Base-by-base conservation (phyloP, 495 filamentous ascomycete genomes). In the Rhizodiscina lignyota region DNA sequence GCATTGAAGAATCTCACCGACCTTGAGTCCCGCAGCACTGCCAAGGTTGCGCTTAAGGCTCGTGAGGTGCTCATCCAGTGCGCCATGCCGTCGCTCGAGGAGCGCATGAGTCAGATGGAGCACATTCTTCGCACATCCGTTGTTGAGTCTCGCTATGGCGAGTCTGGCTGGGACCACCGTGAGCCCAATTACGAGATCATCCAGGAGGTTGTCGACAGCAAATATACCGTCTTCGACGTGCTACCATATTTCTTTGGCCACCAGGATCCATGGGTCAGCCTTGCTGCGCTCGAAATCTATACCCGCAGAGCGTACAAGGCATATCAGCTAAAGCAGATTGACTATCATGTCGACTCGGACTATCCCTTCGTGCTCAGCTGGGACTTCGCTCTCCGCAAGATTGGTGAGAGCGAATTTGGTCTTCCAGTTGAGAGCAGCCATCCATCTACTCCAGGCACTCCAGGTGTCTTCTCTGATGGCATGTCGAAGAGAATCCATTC, bases 191-290 rank as follows among this genome's bases (percentile, higher is more conserved):
- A 85, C 33, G 73, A 83, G 28, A 64, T 86, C 47, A 72, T 97
- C 55, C 89, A 92, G 62, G 89, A 97, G 54, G 89, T 97, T 30
- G 82, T 97, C 31, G 89, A 97, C 59, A 96, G 89, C 22, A 89
- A 89, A 62, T 94, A 84, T 60, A 96, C 86, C 30, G 86, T 97
- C 39, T 94, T 94, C 49, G 89, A 97, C 55, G 89, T 97, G 4
- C 58, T 97, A 37, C 79, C 87, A 5, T 72, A 76, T 27, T 97
- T 97, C 71, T 97, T 97, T 48, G 79, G 74, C 28, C 83, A 97
- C 53, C 67, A 78, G 34, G 89, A 97, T 52, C 79, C 81, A 10
- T 96, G 86, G 85, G 89, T 97, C 27, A 84, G 85, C 1, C 62
- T 93, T 37, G 89, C 89, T 34, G 82, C 91, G 29, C 67, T 96